These are phyloP conservation scores for Basipetospora chlamydospora DNA, from an alignment of 2,329 filamentous ascomycete genomes.

Conservation along the genomic window DNA sequence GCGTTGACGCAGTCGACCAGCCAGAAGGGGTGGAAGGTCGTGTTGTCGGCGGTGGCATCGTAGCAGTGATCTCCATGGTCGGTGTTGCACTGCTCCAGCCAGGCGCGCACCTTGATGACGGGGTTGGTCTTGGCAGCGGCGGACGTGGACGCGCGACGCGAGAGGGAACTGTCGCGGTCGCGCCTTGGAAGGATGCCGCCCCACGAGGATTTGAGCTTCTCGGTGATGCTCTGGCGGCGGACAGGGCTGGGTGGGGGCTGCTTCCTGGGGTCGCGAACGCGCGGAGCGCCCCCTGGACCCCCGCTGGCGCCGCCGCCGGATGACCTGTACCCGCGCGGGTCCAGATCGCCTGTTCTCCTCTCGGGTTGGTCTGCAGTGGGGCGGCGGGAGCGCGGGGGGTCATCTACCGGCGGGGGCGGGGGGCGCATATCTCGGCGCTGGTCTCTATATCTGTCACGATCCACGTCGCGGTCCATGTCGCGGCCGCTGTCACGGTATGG, in stretches of 20 bases:
- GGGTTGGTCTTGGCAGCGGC: conserved; percentile 16
- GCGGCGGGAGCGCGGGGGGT: conserved; percentile 5
- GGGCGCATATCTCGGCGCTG: too few relatives aligned
- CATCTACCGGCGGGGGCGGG: too few relatives aligned
- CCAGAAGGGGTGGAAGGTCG: conserved; percentile 24
- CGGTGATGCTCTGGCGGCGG: conserved; percentile 26
- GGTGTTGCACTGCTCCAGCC: conserved; percentile 28
- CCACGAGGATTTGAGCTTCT: conserved; percentile 8
- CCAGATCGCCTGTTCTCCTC: neutral
- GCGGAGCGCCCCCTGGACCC: conserved; percentile 8
- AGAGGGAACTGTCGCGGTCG: neutral
- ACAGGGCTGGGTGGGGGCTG: conserved; percentile 12
- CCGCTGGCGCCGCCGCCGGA: neutral
- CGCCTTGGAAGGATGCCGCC: conserved; percentile 3
- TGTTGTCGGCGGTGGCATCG: conserved; percentile 12
- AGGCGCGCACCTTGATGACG: conserved; percentile 23
- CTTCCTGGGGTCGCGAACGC: conserved; percentile 2
- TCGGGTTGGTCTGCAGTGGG: conserved; percentile 4
- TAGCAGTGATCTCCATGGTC: conserved; percentile 26
- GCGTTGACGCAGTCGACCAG: conserved; percentile 24
- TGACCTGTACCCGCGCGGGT: neutral
- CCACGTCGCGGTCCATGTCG: conserved; percentile 6
- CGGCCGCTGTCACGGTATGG: conserved; percentile 7
- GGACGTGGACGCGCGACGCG: conserved; percentile 3
- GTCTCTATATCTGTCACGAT: conserved; percentile 1